These are phyloP conservation scores for Decorospora gaudefroyi DNA, from an alignment of 2,329 filamentous ascomycete genomes.

Conservation along the genomic window DNA sequence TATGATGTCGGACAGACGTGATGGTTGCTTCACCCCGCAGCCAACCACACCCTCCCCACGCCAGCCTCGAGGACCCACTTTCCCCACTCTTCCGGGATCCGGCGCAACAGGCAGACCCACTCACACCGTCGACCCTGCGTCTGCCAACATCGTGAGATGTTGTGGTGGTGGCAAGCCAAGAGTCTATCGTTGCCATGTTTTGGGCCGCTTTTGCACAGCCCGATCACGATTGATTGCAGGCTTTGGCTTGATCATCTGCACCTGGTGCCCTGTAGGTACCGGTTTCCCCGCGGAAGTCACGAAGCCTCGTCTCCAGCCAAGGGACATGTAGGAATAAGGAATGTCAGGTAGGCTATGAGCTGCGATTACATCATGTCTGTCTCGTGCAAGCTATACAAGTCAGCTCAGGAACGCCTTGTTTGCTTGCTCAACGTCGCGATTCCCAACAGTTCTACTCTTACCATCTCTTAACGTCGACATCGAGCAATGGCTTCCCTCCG, in stretches of 20 bases:
- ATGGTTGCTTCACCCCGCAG: not conserved
- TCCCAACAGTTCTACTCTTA: not conserved
- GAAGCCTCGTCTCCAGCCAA: conserved; percentile 12
- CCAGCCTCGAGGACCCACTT: conserved; percentile 1
- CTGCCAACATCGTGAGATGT: conserved; percentile 8
- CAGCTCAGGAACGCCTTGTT: not conserved
- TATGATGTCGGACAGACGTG: conserved; percentile 8
- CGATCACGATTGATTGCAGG: not conserved
- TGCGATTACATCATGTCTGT: conserved; percentile 14
- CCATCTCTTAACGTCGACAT: not conserved
- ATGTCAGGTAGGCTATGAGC: conserved; percentile 7
- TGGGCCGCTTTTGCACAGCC: not conserved
- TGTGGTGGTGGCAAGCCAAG: not conserved
- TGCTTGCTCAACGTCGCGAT: not conserved
- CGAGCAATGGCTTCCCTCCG: conserved; percentile 19
- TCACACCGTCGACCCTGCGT: not conserved
- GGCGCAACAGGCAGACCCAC: not conserved
- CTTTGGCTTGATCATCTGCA: not conserved
- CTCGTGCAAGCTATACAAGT: conserved; percentile 4
- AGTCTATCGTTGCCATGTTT: not conserved
- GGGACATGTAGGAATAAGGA: conserved; percentile 6
- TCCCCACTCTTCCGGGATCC: conserved; percentile 8
- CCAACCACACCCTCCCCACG: conserved; percentile 5
- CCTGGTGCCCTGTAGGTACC: not conserved
- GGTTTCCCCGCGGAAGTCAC: conserved; percentile 7